phyloP scores from a whole-genome alignment of 2,329 filamentous ascomycete species.

The Alternaria gansuensis region DNA sequence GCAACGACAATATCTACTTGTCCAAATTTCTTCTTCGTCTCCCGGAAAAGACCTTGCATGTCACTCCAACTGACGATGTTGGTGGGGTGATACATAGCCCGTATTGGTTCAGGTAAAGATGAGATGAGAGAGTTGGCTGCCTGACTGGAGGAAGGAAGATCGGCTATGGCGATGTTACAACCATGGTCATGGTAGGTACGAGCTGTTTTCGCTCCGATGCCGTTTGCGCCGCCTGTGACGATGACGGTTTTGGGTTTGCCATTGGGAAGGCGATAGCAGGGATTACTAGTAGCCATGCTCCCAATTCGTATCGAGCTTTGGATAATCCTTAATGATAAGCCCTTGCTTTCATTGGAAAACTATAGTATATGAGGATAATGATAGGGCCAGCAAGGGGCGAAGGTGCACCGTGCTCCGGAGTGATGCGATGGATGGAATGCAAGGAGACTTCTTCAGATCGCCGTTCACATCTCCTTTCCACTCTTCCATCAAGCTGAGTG shows the following conservation, averaged over 20 bases:
- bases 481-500: neutral
- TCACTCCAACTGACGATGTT: slow-evolving; percentile 52
- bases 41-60: slow-evolving; percentile 49
- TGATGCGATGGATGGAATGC: neutral
- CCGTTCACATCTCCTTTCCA: neutral
- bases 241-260: slow-evolving; percentile 51
- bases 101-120: slow-evolving; percentile 36
- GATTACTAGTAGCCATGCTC: neutral
- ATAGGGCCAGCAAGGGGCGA: neutral
- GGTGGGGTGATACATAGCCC: slow-evolving; percentile 50
- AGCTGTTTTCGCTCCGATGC: slow-evolving; percentile 56
- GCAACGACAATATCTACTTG: slow-evolving; percentile 54
- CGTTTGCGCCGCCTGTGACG: slow-evolving; percentile 55
- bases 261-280: slow-evolving; percentile 22
- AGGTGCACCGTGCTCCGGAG: neutral
- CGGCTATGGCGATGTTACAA: slow-evolving; percentile 54
- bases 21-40: slow-evolving; percentile 46
- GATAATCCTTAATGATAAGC: neutral
- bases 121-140: slow-evolving; percentile 44
- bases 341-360: neutral
- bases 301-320: neutral
- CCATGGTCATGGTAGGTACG: slow-evolving; percentile 49
- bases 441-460: neutral
- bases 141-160: slow-evolving; percentile 37
- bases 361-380: neutral